Conservation (phyloP, 2,329 filamentous ascomycete species). For the Fusarium drepaniforme region DNA sequence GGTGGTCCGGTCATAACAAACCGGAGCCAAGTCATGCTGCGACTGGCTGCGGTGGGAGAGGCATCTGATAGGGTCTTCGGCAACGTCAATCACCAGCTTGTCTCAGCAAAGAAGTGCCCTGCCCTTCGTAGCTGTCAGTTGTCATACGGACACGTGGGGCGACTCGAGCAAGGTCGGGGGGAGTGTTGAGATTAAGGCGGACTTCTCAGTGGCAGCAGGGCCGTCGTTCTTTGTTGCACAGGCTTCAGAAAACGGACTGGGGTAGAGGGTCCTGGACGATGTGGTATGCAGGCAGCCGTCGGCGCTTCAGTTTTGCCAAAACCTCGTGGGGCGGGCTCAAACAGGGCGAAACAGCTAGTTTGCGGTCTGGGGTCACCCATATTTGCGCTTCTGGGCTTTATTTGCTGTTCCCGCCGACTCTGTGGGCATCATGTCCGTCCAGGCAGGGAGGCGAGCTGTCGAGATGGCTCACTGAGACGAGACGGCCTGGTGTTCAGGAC, state of each 20-base stretch:
- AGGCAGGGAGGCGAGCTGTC: slow-evolving; percentile 16
- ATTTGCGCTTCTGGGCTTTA: slow-evolving; percentile 24
- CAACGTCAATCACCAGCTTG: slow-evolving; percentile 20
- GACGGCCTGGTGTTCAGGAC: slow-evolving; percentile 16
- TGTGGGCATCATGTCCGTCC: not conserved
- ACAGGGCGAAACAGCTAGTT: slow-evolving; percentile 33
- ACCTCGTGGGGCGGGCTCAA: slow-evolving; percentile 35
- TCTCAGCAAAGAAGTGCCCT: slow-evolving; percentile 20
- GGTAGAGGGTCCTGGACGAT: slow-evolving; percentile 39
- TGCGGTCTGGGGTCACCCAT: slow-evolving; percentile 13
- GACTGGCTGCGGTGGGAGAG: slow-evolving; percentile 5
- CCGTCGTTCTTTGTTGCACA: slow-evolving; percentile 39
- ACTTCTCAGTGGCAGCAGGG: slow-evolving; percentile 22
- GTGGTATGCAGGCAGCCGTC: slow-evolving; percentile 43
- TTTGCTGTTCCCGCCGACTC: slow-evolving; percentile 13
- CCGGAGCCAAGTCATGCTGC: slow-evolving; percentile 10
- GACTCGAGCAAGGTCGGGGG: slow-evolving; percentile 38
- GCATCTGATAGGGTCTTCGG: slow-evolving; percentile 20
- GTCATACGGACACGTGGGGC: slow-evolving; percentile 42
- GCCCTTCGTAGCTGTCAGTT: slow-evolving; percentile 33
- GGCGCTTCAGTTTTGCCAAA: slow-evolving; percentile 38
- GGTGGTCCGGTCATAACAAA: slow-evolving; percentile 10
- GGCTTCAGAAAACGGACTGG: slow-evolving; percentile 37
- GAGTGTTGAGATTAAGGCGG: slow-evolving; percentile 28
- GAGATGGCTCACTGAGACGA: slow-evolving; percentile 8